Evolutionary conservation across 2,329 filamentous ascomycete genomes (phyloP).

Genomic region (Periconia digitata): DNA sequence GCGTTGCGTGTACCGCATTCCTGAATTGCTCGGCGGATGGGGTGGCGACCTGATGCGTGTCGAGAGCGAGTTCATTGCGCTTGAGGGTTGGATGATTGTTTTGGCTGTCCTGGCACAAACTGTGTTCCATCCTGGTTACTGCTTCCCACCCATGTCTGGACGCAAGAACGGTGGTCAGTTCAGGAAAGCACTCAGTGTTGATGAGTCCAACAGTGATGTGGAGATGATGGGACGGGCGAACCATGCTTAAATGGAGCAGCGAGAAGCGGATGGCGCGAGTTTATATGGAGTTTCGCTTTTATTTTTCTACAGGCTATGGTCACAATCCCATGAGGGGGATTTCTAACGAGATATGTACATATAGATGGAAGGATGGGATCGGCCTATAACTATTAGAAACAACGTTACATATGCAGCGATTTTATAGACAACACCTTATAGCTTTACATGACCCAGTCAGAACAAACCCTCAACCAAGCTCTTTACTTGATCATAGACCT

Average conservation of each 20-base stretch:
- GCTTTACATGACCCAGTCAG: constrained; percentile 10
- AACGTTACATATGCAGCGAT: neutral
- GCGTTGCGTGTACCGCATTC: constrained; percentile 51
- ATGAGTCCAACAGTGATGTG: neutral
- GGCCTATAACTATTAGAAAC: neutral
- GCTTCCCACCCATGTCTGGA: constrained; percentile 21
- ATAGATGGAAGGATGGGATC: neutral
- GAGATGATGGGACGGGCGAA: neutral
- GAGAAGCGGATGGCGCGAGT: neutral
- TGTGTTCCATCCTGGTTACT: constrained; percentile 46
- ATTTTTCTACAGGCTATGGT: no score
- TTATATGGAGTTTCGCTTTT: neutral
- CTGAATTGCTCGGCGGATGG: constrained; percentile 50
- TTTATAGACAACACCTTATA: neutral
- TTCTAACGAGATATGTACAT: neutral
- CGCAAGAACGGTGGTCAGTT: neutral
- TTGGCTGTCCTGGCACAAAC: constrained; percentile 48
- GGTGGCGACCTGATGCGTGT: constrained; percentile 47
- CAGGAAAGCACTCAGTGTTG: neutral
- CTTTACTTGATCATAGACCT: constrained; percentile 47
- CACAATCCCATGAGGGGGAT: no score
- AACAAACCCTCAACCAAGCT: constrained; percentile 48
- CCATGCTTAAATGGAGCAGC: neutral
- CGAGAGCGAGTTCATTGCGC: constrained; percentile 50
- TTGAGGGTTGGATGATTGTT: constrained; percentile 55